These are phyloP conservation scores for Colletotrichum sp. DNA, from an alignment of 2,329 filamentous ascomycete species.

Conservation along the genomic window DNA sequence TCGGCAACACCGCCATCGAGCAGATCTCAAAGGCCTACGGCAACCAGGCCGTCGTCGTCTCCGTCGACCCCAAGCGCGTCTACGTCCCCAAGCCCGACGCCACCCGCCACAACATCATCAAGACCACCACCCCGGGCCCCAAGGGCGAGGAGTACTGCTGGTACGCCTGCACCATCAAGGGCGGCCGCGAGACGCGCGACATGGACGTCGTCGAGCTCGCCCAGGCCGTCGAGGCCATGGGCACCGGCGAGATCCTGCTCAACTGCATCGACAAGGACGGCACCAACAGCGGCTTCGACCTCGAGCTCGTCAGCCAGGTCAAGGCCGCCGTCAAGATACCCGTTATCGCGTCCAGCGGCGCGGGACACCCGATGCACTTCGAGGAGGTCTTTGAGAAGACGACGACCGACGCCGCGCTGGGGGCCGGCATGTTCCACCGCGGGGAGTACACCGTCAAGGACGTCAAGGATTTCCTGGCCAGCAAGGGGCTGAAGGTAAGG, in stretches of 20 bases:
- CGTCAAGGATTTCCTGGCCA: slow-evolving; percentile 82
- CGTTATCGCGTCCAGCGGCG: slow-evolving; percentile 93
- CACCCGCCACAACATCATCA: slow-evolving; percentile 73
- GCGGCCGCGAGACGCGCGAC: slow-evolving; percentile 91
- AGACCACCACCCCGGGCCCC: slow-evolving; percentile 72
- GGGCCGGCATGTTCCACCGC: slow-evolving; percentile 97
- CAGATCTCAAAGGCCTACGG: slow-evolving; percentile 93
- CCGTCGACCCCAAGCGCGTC: slow-evolving; percentile 89
- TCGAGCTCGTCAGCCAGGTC: slow-evolving; percentile 88
- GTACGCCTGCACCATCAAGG: slow-evolving; percentile 98
- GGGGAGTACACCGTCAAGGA: slow-evolving; percentile 94
- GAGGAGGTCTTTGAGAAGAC: slow-evolving; percentile 88
- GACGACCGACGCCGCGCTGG: slow-evolving; percentile 86
- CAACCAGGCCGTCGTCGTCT: slow-evolving; percentile 95
- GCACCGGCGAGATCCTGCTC: slow-evolving; percentile 88
- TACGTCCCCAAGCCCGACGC: slow-evolving; percentile 79
- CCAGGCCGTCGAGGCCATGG: slow-evolving; percentile 93
- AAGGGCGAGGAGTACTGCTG: slow-evolving; percentile 84
- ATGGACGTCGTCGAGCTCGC: slow-evolving; percentile 90
- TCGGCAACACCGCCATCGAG: slow-evolving; percentile 90
- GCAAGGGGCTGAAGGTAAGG: slow-evolving; percentile 77
- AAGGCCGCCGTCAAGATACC: slow-evolving; percentile 89
- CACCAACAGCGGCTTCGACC: slow-evolving; percentile 91
- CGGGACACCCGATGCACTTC: slow-evolving; percentile 87
- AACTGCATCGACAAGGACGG: slow-evolving; percentile 99